phyloP scores from a whole-genome alignment of 257 asterid genomes.

The Nicotiana tabacum region DNA sequence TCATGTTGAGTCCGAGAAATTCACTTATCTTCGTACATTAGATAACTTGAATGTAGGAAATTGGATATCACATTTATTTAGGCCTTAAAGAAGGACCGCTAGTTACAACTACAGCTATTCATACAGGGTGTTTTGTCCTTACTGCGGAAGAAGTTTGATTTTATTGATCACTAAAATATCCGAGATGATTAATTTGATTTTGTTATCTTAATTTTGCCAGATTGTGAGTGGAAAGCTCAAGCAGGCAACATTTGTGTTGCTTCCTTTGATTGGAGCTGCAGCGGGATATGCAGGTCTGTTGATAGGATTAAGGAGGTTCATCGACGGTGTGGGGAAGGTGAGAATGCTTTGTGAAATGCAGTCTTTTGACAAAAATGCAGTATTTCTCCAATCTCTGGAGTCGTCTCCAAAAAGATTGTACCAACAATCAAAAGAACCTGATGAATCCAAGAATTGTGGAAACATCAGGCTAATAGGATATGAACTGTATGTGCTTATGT shows the following conservation, averaged over 20 bases:
- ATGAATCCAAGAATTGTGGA: slow-evolving; percentile 15
- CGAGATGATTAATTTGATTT: background rate
- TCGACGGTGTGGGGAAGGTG: slow-evolving; percentile 90
- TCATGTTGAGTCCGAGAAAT: background rate
- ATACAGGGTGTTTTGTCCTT: background rate
- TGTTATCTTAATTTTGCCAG: slow-evolving; percentile 26
- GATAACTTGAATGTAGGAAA: background rate
- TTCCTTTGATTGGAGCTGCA: slow-evolving; percentile 97
- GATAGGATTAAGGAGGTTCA: slow-evolving; percentile 91
- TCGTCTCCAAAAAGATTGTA: background rate
- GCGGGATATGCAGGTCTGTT: slow-evolving; percentile 89
- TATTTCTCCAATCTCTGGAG: slow-evolving; percentile 17
- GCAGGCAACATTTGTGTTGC: slow-evolving; percentile 95
- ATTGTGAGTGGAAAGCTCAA: slow-evolving; percentile 99
- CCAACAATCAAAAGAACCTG: slow-evolving; percentile 14
- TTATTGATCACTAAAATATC: background rate
- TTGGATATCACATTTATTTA: background rate
- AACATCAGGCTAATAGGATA: slow-evolving; percentile 27
- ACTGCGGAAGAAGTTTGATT: background rate
- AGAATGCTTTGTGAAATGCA: slow-evolving; percentile 57
- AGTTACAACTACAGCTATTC: background rate
- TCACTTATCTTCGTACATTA: background rate
- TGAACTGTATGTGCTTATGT: background rate
- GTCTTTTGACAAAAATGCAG: slow-evolving; percentile 25
- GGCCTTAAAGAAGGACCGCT: background rate